Evolutionary conservation across 139 green algal species (phyloP), one percentile per base, ranked within the genome.

Genomic region (Nannochloris sp.): DNA sequence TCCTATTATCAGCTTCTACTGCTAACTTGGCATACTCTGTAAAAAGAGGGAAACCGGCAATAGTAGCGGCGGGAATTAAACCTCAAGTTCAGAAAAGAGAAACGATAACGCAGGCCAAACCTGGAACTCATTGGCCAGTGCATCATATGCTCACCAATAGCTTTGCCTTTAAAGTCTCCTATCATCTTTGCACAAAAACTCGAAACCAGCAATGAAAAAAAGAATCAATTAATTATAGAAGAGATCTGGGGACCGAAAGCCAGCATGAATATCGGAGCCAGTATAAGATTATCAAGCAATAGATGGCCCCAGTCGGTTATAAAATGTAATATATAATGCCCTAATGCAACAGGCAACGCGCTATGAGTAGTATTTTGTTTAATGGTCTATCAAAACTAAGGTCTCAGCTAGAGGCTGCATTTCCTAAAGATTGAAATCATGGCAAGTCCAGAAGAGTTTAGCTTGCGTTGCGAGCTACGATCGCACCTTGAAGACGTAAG

Each of bases 21-120:
- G 88, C 88, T 45, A 88, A 37, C 69, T 92, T 93, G 6, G 88
- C 88, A 60, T 78, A 87, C 56, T 92, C 82, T 85, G 56, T 38
- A 51, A 25, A 37, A 6, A 34, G 51, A 33, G 12, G 51, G 51
- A 10, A 29, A 9, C 19, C 42, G 19, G 42, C 19, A 51, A 51
- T 19, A 51, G 42, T 51, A 51, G 42, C n/a, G n/a, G n/a, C n/a
- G n/a, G n/a, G n/a, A n/a, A n/a, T n/a, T n/a, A n/a, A n/a, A n/a
- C n/a, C n/a, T n/a, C n/a, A n/a, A n/a, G n/a, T n/a, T n/a, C n/a
- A n/a, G n/a, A n/a, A n/a, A n/a, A n/a, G n/a, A n/a, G n/a, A n/a
- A n/a, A n/a, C n/a, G n/a, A n/a, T n/a, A n/a, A n/a, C n/a, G n/a
- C n/a, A n/a, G n/a, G n/a, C n/a, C n/a, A n/a, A n/a, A n/a, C n/a